These are phyloP conservation scores for Tubosaeta sp. DNA, from an alignment of 768 basidiomycete species.

Conservation along the genomic window DNA sequence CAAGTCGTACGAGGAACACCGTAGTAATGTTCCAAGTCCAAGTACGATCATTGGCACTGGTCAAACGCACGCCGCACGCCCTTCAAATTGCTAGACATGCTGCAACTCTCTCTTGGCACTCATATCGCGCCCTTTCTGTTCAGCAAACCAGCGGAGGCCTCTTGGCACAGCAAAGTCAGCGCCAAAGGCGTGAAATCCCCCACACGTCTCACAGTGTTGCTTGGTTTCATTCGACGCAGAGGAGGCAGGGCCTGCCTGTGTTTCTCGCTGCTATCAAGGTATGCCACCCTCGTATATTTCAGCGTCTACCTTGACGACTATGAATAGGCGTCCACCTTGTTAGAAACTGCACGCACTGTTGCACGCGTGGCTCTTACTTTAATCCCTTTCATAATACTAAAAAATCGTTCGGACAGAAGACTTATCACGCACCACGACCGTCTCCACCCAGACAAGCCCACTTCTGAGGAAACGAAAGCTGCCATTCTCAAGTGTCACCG, in stretches of 20 bases:
- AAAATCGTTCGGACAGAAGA: constrained; percentile 48
- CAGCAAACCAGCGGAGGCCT: constrained; percentile 4
- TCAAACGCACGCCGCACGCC: not conserved
- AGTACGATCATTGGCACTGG: constrained; percentile 5
- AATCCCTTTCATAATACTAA: constrained; percentile 62
- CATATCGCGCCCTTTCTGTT: not conserved
- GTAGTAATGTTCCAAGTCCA: constrained; percentile 43
- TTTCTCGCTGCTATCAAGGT: constrained; percentile 64
- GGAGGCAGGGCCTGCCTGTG: constrained; percentile 36
- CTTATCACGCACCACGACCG: constrained; percentile 44
- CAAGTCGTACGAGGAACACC: constrained; percentile 35
- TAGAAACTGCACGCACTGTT: constrained; percentile 66
- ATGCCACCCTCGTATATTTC: constrained; percentile 1
- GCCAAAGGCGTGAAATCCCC: constrained; percentile 3
- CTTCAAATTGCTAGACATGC: not conserved
- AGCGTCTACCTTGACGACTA: not conserved
- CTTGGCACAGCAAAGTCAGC: constrained; percentile 2
- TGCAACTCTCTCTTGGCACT: not conserved
- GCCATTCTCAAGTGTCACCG: constrained; percentile 46
- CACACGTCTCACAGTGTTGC: constrained; percentile 5
- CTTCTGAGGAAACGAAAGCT: constrained; percentile 51
- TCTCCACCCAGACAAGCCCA: constrained; percentile 37
- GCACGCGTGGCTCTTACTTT: constrained; percentile 73
- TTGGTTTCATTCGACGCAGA: constrained; percentile 40
- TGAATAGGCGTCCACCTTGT: constrained; percentile 62